These are phyloP conservation scores for Lodderomyces beijingensis DNA, from an alignment of 1,139 yeast species.

Conservation along the genomic window DNA sequence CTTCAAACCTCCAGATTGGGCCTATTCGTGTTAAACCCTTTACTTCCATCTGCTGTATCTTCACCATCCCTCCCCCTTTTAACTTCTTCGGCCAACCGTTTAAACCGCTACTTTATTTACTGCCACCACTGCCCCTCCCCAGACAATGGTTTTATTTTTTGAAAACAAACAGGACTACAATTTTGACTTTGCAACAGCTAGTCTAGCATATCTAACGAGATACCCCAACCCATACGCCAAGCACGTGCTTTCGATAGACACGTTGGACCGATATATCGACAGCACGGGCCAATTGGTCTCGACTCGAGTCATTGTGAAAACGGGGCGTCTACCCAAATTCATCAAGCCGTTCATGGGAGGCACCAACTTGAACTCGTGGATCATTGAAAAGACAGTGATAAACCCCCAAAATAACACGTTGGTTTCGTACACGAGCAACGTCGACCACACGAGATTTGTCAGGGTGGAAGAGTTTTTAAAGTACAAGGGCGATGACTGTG, in stretches of 20 bases:
- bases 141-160: conserved; percentile 71
- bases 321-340: conserved; percentile 80
- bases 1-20: no score
- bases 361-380: conserved; percentile 70
- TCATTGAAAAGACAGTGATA: conserved; percentile 74
- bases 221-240: conserved; percentile 88
- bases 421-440: conserved; percentile 73
- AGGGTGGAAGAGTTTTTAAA: conserved; percentile 74
- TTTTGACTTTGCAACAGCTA: conserved; percentile 68
- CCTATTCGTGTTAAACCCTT: no score
- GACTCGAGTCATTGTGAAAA: conserved; percentile 71
- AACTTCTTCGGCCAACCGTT: no score
- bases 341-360: conserved; percentile 70
- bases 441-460: conserved; percentile 79
- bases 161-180: conserved; percentile 52
- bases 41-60: no score
- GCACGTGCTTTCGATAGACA: conserved; percentile 87
- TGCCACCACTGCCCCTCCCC: no score
- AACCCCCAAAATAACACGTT: conserved; percentile 57
- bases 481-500: conserved; percentile 21
- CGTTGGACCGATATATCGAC: conserved; percentile 58
- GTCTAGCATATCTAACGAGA: conserved; percentile 76
- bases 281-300: conserved; percentile 62
- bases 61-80: no score
- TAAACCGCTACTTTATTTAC: no score